Percentiles rank a stretch among this genome's conserved stretches.
Conservation (phyloP, 2,329 filamentous ascomycete species). For the Didymella pinodella region DNA sequence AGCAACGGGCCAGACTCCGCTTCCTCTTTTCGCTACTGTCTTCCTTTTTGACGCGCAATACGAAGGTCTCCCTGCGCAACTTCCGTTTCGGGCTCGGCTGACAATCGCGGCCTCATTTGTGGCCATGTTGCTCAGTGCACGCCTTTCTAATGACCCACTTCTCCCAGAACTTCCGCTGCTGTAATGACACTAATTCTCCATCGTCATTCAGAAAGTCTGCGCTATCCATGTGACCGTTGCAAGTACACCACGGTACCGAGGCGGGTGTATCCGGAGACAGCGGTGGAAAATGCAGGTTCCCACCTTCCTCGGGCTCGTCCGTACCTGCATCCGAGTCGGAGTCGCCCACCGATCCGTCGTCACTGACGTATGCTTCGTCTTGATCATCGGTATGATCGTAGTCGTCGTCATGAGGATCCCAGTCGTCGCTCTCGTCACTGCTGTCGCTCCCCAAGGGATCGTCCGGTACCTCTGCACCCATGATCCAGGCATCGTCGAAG, state of each 20-base stretch:
- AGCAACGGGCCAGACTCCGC: slow-evolving; percentile 13
- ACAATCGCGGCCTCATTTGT: slow-evolving; percentile 39
- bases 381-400: slow-evolving; percentile 40
- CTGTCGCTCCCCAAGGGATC: slow-evolving; percentile 56
- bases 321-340: slow-evolving; percentile 46
- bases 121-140: slow-evolving; percentile 55
- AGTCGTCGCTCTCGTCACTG: slow-evolving; percentile 50
- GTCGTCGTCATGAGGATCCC: slow-evolving; percentile 46
- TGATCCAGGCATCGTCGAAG: slow-evolving; percentile 58
- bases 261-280: slow-evolving; percentile 57
- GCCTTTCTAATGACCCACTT: slow-evolving; percentile 60
- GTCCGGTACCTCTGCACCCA: slow-evolving; percentile 59
- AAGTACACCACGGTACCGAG: slow-evolving; percentile 58
- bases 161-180: slow-evolving; percentile 64
- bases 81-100: not conserved
- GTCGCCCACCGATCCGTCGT: slow-evolving; percentile 44
- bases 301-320: slow-evolving; percentile 50
- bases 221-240: slow-evolving; percentile 52
- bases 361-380: slow-evolving; percentile 45
- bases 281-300: slow-evolving; percentile 56
- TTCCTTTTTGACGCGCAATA: slow-evolving; percentile 1
- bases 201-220: slow-evolving; percentile 60
- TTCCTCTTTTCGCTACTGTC: not conserved
- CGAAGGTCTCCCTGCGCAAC: not conserved
- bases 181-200: slow-evolving; percentile 56